Evolutionary conservation across 257 asterid species (phyloP), one percentile per base, ranked within the genome.

Genomic region (Solanum okadae): DNA sequence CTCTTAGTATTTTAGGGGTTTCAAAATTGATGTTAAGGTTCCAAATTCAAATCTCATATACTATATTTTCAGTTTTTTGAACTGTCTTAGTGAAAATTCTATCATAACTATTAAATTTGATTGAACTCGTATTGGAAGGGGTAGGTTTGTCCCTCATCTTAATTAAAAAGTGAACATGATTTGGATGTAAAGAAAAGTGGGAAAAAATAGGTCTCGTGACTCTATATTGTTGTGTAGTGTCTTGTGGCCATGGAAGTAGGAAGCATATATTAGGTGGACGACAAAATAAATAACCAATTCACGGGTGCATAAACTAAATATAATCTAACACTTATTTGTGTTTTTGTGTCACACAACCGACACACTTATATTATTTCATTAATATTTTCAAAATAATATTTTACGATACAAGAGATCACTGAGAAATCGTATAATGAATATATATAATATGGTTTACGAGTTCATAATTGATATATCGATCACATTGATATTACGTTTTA

Each of bases 141-240:
- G 1, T 13, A 68, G 38, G 12, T 70, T 4, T 8, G 6, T 31
- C 31, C 2, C 25, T 18, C 25, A 33, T 20, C 44, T 33, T 33
- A 72, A 72, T 72, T 20, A 72, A 72, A 71, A 72, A 34, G 44
- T 77, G 91, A 85, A 83, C 76, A 84, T 83, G 84, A 78, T 78
- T 83, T 84, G 40, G 90, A 49, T 76, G 91, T 75, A 78, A 91
- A 91, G 84, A 5, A 15, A 46, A 27, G 29, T 13, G 34, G 85
- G 25, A 56, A n/a, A 63, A 72, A 65, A 86, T 75, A 33, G 56
- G 61, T 91, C 98, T 87, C 98, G 96, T 94, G 98, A 94, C 90
- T 89, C 91, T 88, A 29, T 65, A 34, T 93, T 94, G 96, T 94
- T 91, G 90, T 59, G 91, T 92, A 92, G 95, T 89, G 84, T 73